A percentile compares a stretch with the other conserved stretches of the same genome.
Conservation (phyloP, 805 yeast genomes). For the Cyberlindnera bimundalis region DNA sequence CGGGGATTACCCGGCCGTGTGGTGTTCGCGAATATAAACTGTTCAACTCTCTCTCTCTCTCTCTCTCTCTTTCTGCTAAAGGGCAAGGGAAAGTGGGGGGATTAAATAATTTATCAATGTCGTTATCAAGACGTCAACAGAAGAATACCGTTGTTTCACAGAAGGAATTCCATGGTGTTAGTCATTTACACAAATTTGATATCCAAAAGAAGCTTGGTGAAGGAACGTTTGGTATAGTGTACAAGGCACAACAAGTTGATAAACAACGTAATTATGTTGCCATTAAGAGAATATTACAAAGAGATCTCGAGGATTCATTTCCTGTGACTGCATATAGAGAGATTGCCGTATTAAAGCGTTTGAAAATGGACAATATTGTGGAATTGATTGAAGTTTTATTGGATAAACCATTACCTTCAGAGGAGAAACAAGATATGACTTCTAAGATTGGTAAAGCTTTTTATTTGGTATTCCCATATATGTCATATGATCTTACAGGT, state of each 20-base stretch:
- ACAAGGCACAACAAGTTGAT: constrained; percentile 57
- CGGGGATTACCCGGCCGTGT: background rate
- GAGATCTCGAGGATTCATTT: constrained; percentile 48
- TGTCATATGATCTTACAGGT: constrained; percentile 91
- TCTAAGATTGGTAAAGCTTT: constrained; percentile 38
- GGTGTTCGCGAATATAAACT: too few relatives aligned
- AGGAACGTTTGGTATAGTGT: constrained; percentile 89
- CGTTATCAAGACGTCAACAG: constrained; percentile 1
- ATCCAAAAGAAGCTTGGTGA: constrained; percentile 55
- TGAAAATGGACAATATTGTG: constrained; percentile 68
- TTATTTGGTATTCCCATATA: constrained; percentile 88
- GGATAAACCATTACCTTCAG: constrained; percentile 32
- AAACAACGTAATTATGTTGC: constrained; percentile 68
- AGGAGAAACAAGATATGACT: constrained; percentile 14
- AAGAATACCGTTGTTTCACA: background rate
- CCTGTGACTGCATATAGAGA: constrained; percentile 96
- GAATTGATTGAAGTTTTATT: constrained; percentile 78
- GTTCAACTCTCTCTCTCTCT: too few relatives aligned
- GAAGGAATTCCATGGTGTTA: constrained; percentile 5
- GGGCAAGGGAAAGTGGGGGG: too few relatives aligned
- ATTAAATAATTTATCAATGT: too few relatives aligned
- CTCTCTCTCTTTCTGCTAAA: too few relatives aligned
- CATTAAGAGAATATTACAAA: constrained; percentile 69
- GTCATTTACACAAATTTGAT: constrained; percentile 2
- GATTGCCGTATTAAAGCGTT: constrained; percentile 70